Base-by-base conservation (phyloP, 148 eudicot species). In the Amaranthus hypochondriacus region DNA sequence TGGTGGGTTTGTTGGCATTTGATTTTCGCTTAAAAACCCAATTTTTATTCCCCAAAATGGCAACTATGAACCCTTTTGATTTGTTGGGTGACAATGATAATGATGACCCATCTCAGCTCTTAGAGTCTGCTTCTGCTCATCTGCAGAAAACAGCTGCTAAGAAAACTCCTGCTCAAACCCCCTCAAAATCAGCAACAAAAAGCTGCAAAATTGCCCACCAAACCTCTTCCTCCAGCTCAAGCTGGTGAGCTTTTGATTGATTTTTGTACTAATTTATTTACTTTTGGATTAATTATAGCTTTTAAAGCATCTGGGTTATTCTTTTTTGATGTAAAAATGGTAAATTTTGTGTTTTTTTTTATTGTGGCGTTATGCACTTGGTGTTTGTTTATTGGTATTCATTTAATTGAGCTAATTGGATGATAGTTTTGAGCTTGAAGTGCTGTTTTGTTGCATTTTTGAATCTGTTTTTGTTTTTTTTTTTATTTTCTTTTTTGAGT, bases 171-270 rank as follows among this genome's bases (percentile, higher is more conserved):
- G 65, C 83, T 77, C 72, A 74, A 43, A 49, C 80, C 21, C 21
- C 7, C 79, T 39, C 75, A 82, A 70, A 55, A 82, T 46, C 79
- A 62, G 73, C 72, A 39, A 14, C 61, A 77, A 5, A 81, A 81
- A 69, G 50, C 81, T 43, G 84, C 84, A 5, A 87, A 87, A 71
- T 77, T 87, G 68, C 92, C 91, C 55, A 43, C 86, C 62, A 88
- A 90, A 83, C 93, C 96, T 46, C 75, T 78, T 48, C 90, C 97
- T 48, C 97, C 97, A 4, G 49, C 91, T 72, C 87, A 89, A 77
- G 90, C 90, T 74, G 97, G 97, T 91, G 43, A 66, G 79, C 14
- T 28, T 71, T 48, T 15, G 44, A 70, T 71, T 52, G 0, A 12
- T 9, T 54, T 76, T 69, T 62, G 9, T 7, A 67, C 54, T 4